Conservation (phyloP, 768 basidiomycete genomes). For the Termitomyces sp. region DNA sequence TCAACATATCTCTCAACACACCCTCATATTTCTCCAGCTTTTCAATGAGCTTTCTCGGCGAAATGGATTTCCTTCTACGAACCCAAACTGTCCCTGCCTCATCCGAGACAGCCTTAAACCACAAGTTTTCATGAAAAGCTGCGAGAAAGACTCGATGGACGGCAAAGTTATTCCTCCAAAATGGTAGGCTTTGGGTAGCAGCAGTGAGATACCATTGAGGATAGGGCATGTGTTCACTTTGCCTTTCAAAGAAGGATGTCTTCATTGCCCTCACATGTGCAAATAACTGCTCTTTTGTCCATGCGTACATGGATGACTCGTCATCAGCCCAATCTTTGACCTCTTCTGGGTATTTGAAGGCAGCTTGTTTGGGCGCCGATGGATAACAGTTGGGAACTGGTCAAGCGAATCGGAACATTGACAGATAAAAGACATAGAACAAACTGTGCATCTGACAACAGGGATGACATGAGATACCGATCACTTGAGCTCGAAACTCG, state of each 20-base stretch:
- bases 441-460: not conserved
- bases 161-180: not conserved
- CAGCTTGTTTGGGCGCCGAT: not conserved
- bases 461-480: not conserved
- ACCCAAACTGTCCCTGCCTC: too few species aligned
- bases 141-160: not conserved
- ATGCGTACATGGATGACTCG: not conserved
- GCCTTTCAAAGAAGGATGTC: not conserved
- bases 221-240: not conserved
- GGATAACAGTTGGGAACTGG: not conserved
- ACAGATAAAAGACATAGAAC: not conserved
- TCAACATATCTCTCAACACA: too few species aligned
- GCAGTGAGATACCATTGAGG: not conserved
- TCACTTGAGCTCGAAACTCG: not conserved
- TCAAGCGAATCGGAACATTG: not conserved
- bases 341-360: not conserved
- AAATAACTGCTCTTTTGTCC: not conserved
- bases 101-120: too few species aligned
- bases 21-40: too few species aligned
- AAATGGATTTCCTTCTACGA: too few species aligned
- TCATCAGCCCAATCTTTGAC: not conserved
- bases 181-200: not conserved
- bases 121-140: too few species aligned
- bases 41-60: too few species aligned
- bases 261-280: not conserved